A percentile compares a stretch with the other conserved stretches of the same genome.
Evolutionary conservation across 371 early-diverging fungal genomes (phyloP).

Genomic region (Fennellomyces sp.): DNA sequence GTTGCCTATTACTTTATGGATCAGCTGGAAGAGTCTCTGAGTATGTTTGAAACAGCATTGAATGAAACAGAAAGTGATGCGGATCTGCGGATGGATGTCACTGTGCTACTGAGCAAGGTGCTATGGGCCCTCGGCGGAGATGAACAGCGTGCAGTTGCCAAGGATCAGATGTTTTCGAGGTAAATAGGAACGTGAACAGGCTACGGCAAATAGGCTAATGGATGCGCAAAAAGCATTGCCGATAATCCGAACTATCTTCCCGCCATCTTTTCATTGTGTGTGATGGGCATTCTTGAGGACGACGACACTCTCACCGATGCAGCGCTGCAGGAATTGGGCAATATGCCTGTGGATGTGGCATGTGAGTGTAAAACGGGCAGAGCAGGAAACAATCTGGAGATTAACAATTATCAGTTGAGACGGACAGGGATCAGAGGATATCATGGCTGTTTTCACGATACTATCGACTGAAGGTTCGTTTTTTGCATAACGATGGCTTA

Average conservation of each 20-base stretch:
- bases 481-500: conserved; percentile 9
- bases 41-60: conserved; percentile 75
- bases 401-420: conserved; percentile 21
- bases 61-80: conserved; percentile 51
- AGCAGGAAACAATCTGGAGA: not conserved
- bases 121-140: conserved; percentile 85
- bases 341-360: conserved; percentile 52
- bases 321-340: conserved; percentile 74
- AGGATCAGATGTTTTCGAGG: conserved; percentile 76
- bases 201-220: conserved; percentile 34
- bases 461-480: conserved; percentile 35
- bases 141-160: conserved; percentile 78
- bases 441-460: conserved; percentile 39
- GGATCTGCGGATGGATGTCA: conserved; percentile 61
- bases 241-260: conserved; percentile 60
- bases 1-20: conserved; percentile 77
- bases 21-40: conserved; percentile 68
- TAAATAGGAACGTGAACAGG: conserved; percentile 36
- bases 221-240: conserved; percentile 40
- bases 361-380: conserved; percentile 24
- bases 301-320: conserved; percentile 78
- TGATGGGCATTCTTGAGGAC: conserved; percentile 75
- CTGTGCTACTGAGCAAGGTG: conserved; percentile 80
- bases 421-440: conserved; percentile 39
- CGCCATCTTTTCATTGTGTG: conserved; percentile 77